Conservation (phyloP, 1,284 basidiomycete species). For the Lentinula novae-zelandiae region DNA sequence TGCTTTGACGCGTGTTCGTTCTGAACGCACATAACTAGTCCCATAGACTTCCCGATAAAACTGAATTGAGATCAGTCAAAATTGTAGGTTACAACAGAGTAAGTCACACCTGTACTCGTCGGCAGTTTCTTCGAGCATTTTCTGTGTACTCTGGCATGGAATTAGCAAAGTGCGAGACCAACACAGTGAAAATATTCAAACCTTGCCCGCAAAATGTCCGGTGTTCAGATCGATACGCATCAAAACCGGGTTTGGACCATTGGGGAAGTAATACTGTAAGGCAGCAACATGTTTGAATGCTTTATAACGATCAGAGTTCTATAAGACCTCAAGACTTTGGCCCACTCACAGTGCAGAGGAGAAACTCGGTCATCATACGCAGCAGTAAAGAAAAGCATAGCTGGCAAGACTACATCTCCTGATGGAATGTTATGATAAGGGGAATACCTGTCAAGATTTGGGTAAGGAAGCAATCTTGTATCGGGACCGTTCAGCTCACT, state of each 20-base stretch:
- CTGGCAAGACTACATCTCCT: neutral
- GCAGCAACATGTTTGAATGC: slow-evolving; percentile 4
- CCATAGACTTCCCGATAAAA: neutral
- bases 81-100: neutral
- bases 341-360: neutral
- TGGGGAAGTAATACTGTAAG: neutral
- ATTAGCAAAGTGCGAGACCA: too few relatives aligned
- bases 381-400: slow-evolving; percentile 4
- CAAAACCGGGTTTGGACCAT: neutral
- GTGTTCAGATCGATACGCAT: slow-evolving; percentile 3
- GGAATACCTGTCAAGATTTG: neutral
- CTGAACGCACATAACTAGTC: neutral
- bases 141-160: neutral
- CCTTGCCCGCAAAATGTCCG: neutral
- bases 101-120: neutral
- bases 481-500: neutral
- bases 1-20: neutral
- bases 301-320: neutral
- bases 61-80: neutral
- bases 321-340: too few relatives aligned
- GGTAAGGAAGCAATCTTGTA: neutral
- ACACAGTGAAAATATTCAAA: neutral
- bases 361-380: slow-evolving; percentile 5
- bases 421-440: slow-evolving; percentile 5
- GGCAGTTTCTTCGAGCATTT: slow-evolving; percentile 1